Evolutionary conservation across 1,284 basidiomycete genomes (phyloP).

Genomic region (Boletus sp.): DNA sequence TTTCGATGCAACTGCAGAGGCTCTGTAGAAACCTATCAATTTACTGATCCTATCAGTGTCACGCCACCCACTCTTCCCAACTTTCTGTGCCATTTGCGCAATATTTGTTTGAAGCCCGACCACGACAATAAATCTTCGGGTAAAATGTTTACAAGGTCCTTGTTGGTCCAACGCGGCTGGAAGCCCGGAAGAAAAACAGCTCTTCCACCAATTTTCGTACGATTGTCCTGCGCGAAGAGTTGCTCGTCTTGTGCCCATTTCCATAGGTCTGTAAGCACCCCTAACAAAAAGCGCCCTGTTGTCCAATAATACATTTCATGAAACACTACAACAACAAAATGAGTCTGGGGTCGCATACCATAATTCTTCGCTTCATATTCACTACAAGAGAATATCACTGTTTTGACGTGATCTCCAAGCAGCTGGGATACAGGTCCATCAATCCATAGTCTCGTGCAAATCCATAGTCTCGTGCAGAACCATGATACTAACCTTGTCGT

Average conservation of each 20-base stretch:
- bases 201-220: constrained; percentile 63
- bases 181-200: constrained; percentile 63
- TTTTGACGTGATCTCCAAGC: constrained; percentile 79
- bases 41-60: background rate
- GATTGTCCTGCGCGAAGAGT: constrained; percentile 61
- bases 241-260: constrained; percentile 75
- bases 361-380: constrained; percentile 97
- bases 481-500: constrained; percentile 65
- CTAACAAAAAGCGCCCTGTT: constrained; percentile 78
- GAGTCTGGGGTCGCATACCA: constrained; percentile 44
- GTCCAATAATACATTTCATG: background rate
- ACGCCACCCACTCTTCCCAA: constrained; percentile 49
- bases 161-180: constrained; percentile 49
- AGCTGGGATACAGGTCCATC: constrained; percentile 44
- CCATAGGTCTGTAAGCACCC: constrained; percentile 71
- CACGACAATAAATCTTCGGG: constrained; percentile 62
- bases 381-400: constrained; percentile 87
- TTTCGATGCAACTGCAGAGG: constrained; percentile 61
- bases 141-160: constrained; percentile 36
- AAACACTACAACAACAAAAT: background rate
- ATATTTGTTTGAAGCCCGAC: constrained; percentile 65
- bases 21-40: constrained; percentile 38
- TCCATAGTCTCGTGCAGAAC: background rate
- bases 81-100: constrained; percentile 82
- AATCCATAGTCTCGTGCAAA: constrained; percentile 3